Conservation (phyloP, 1,139 yeast species). For the Taphrina flavorubra region DNA sequence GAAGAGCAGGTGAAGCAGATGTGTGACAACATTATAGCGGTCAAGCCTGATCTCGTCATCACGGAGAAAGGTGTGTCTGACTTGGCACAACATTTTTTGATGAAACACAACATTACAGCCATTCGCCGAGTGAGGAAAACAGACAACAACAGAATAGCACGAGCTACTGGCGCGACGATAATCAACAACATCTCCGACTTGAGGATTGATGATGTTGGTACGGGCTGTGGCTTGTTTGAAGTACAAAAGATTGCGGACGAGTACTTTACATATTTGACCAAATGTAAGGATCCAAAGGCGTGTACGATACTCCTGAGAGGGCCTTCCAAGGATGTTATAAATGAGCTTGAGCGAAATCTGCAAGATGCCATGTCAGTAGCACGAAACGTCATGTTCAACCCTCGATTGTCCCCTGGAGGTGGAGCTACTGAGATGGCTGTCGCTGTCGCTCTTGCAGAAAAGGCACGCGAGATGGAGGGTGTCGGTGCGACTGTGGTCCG, state of each 20-base stretch:
- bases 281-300: constrained; percentile 86
- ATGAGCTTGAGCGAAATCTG: constrained; percentile 94
- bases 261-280: constrained; percentile 82
- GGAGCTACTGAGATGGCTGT: constrained; percentile 99
- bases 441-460: constrained; percentile 82
- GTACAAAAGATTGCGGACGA: constrained; percentile 97
- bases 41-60: constrained; percentile 91
- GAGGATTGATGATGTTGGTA: constrained; percentile 87
- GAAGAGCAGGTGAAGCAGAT: constrained; percentile 92
- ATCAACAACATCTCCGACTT: constrained; percentile 95
- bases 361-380: constrained; percentile 99
- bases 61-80: constrained; percentile 99
- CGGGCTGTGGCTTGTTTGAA: constrained; percentile 85
- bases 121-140: constrained; percentile 94
- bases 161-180: constrained; percentile 97
- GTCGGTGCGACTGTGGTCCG: constrained; percentile 98
- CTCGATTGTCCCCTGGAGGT: constrained; percentile 96
- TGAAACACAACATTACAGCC: constrained; percentile 92
- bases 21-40: constrained; percentile 82
- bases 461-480: constrained; percentile 91
- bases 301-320: constrained; percentile 94
- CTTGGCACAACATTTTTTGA: constrained; percentile 92
- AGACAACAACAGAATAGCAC: constrained; percentile 94
- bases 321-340: constrained; percentile 93
- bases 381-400: constrained; percentile 92